phyloP scores from a whole-genome alignment of 192 early-diverging fungal genomes.

The Coemansia sp. region DNA sequence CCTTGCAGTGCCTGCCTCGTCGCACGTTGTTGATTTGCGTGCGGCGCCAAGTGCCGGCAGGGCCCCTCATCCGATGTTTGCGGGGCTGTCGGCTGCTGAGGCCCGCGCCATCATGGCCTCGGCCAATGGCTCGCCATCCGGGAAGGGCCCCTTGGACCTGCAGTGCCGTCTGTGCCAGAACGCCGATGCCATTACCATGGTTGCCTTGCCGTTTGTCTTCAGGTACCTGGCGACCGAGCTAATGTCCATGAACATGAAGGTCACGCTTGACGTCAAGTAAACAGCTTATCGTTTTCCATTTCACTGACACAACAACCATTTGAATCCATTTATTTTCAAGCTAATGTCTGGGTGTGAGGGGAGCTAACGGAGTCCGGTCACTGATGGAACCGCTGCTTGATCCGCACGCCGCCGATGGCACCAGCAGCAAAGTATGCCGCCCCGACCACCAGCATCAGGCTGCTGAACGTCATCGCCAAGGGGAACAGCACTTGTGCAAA shows the following conservation, averaged over 20 bases:
- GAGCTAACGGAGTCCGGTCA: not conserved
- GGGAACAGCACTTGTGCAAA: slow-evolving; percentile 36
- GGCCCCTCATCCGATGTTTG: slow-evolving; percentile 11
- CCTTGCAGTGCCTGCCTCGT: slow-evolving; percentile 56
- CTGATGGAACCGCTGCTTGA: slow-evolving; percentile 6
- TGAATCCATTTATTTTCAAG: not conserved
- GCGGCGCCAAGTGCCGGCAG: not conserved
- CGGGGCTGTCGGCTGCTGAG: slow-evolving; percentile 24
- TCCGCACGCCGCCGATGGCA: slow-evolving; percentile 28
- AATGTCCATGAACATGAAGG: slow-evolving; percentile 94
- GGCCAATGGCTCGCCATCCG: slow-evolving; percentile 9
- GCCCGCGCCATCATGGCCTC: slow-evolving; percentile 37
- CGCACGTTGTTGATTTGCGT: slow-evolving; percentile 35
- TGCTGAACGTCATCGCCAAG: slow-evolving; percentile 22
- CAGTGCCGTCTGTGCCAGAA: slow-evolving; percentile 79
- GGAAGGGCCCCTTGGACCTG: slow-evolving; percentile 55
- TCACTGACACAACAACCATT: not conserved
- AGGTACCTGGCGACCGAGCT: slow-evolving; percentile 94
- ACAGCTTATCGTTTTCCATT: not conserved
- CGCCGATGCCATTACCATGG: slow-evolving; percentile 76
- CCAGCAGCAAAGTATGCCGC: slow-evolving; percentile 41
- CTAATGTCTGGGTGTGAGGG: too few species aligned
- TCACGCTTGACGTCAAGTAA: slow-evolving; percentile 78
- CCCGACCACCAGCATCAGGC: slow-evolving; percentile 25
- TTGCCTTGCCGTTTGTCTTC: slow-evolving; percentile 96